A percentile compares a stretch with the other conserved stretches of the same genome.
Evolutionary conservation across 2,329 filamentous ascomycete species (phyloP).

Genomic region (Dactylellina sp.): DNA sequence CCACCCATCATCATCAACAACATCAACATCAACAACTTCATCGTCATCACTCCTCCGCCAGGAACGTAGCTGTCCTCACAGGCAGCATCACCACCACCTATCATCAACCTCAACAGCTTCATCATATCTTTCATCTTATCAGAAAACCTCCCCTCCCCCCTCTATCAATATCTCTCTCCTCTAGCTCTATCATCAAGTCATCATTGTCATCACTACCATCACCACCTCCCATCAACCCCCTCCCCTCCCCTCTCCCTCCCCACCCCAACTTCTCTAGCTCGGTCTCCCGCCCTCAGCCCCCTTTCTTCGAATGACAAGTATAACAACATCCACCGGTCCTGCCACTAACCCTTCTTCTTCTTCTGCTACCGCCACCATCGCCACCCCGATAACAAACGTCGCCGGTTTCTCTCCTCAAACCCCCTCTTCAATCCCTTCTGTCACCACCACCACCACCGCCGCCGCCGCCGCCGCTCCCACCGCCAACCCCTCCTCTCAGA

Average conservation of each 20-base stretch:
- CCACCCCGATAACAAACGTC: constrained; percentile 20
- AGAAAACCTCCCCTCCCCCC: no score
- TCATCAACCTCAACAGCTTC: no score
- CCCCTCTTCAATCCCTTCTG: constrained; percentile 4
- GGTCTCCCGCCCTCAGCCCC: neutral
- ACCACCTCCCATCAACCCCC: neutral
- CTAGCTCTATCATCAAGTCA: no score
- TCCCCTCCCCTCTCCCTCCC: neutral
- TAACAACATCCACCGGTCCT: constrained; percentile 53
- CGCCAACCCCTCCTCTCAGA: constrained; percentile 16
- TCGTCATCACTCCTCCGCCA: no score
- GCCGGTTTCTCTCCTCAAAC: no score
- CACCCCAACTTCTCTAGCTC: constrained; percentile 9
- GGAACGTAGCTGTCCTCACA: no score
- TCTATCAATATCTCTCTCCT: no score
- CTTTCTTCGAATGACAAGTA: constrained; percentile 56
- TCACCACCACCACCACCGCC: constrained; percentile 4
- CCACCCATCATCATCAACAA: no score
- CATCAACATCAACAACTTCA: no score
- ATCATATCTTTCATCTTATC: no score
- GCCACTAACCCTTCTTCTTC: constrained; percentile 43
- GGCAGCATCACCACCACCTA: no score
- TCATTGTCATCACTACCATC: neutral
- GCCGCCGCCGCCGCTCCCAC: neutral
- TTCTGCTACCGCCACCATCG: constrained; percentile 1